Percentiles rank a stretch among this genome's conserved stretches.
Conservation (phyloP, 1,284 basidiomycete species). For the Ganoderma multipileum region DNA sequence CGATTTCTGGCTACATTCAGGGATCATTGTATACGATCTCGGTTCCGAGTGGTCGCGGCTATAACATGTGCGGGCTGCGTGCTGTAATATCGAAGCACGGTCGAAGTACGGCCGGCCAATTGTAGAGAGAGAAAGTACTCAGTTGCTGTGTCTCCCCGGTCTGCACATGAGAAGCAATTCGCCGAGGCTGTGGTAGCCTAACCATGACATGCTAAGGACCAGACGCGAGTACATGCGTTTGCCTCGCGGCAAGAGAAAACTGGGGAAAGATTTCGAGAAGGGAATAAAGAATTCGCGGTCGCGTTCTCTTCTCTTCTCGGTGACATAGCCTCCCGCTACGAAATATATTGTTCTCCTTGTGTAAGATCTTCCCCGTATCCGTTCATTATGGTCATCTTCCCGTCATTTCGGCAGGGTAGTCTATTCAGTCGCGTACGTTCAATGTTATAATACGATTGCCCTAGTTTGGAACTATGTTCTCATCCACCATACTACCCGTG, state of each 20-base stretch:
- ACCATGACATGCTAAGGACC: not conserved
- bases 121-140: not conserved
- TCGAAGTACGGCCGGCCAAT: too few relatives aligned
- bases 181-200: not conserved
- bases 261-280: not conserved
- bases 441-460: not conserved
- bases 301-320: not conserved
- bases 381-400: not conserved
- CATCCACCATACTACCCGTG: not conserved
- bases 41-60: not conserved
- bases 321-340: not conserved
- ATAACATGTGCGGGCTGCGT: too few relatives aligned
- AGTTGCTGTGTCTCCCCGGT: too few relatives aligned
- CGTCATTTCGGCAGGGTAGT: not conserved
- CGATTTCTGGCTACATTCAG: not conserved
- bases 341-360: not conserved
- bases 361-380: not conserved
- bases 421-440: not conserved
- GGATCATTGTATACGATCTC: not conserved
- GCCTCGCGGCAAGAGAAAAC: not conserved
- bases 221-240: not conserved
- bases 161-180: not conserved
- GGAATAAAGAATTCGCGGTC: not conserved
- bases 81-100: too few relatives aligned
- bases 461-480: not conserved